These are phyloP conservation scores for Beauveria medogensis DNA, from an alignment of 2,329 filamentous ascomycete genomes.

Conservation along the genomic window DNA sequence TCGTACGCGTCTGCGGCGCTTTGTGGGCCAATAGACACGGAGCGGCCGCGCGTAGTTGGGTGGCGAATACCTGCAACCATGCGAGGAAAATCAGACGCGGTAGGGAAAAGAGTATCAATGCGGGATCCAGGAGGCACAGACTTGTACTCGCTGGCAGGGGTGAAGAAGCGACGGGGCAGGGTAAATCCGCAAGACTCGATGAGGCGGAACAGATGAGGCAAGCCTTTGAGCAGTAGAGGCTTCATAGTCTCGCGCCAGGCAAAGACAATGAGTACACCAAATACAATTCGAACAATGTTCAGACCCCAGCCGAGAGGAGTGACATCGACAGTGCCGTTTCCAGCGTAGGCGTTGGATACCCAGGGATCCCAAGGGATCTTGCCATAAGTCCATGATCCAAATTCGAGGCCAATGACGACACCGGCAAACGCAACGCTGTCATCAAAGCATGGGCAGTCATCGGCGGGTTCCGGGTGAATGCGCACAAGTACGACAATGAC, in stretches of 20 bases:
- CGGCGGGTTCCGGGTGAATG: slow-evolving; percentile 89
- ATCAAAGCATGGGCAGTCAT: slow-evolving; percentile 95
- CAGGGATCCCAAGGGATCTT: slow-evolving; percentile 40
- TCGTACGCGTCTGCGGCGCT: slow-evolving; percentile 96
- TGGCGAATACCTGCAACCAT: slow-evolving; percentile 77
- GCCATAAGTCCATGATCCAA: slow-evolving; percentile 76
- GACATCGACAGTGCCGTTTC: slow-evolving; percentile 54
- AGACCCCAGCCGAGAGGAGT: slow-evolving; percentile 57
- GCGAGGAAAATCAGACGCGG: slow-evolving; percentile 76
- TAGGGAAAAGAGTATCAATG: slow-evolving; percentile 80
- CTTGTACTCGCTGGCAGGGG: slow-evolving; percentile 82
- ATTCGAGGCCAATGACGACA: slow-evolving; percentile 75
- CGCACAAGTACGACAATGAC: slow-evolving; percentile 69
- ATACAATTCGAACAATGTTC: slow-evolving; percentile 58
- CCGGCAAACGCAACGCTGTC: slow-evolving; percentile 91
- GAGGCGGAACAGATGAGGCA: slow-evolving; percentile 82
- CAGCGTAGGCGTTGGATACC: slow-evolving; percentile 32
- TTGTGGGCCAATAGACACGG: slow-evolving; percentile 86
- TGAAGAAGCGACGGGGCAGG: slow-evolving; percentile 84
- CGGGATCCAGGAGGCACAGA: slow-evolving; percentile 62
- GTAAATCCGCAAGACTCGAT: slow-evolving; percentile 73
- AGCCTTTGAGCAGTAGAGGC: slow-evolving; percentile 62
- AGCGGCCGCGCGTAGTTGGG: slow-evolving; percentile 60
- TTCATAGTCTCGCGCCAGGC: slow-evolving; percentile 88
- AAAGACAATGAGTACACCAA: slow-evolving; percentile 79